Evolutionary conservation across 306 rosid genomes (phyloP), one percentile per base, ranked within the genome.

Genomic region (Vigna nakashimae): DNA sequence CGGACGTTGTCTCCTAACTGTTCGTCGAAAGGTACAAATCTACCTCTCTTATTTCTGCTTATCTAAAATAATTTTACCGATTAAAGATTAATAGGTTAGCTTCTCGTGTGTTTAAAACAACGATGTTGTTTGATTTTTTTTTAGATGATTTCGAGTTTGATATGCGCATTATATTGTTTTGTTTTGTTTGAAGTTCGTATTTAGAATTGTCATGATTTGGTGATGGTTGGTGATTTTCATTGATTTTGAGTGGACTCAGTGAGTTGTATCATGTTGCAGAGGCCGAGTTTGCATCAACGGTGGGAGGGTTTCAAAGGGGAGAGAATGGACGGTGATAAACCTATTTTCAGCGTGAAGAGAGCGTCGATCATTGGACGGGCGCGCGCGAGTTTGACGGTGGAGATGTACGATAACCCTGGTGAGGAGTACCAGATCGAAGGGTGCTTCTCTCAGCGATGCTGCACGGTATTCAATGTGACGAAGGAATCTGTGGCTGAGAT

Each of bases 391-490:
- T 81, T 92, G 81, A 84, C 84, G 45, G 98, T 92, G 84, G 97
- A 92, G 84, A 83, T 91, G 69, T 91, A 76, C 76, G 79, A 75
- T 16, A 79, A 68, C 2, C 59, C 87, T 1, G 87, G 87, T 22
- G 93, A 89, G 75, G 96, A 92, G 76, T 95, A 95, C 87, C 98
- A 83, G 62, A 91, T 95, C 67, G 98, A 95, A 59, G 98, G 98
- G 12, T 80, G 85, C 13, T 95, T 88, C 71, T 84, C 86, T 0
- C 91, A 89, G 36, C 91, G 96, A 0, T 56, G 86, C 20, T 95
- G 98, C 88, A 89, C 88, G 62, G 53, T 95, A 7, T 85, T 70
- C 78, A 76, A 91, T 22, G 70, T 51, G 0, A 78, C 1, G 49
- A 92, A 83, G 80, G 91, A 84, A 71, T 0, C 87, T 3, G 86